Evolutionary conservation across 495 filamentous ascomycete species (phyloP).

Genomic region (Platismatia glauca): DNA sequence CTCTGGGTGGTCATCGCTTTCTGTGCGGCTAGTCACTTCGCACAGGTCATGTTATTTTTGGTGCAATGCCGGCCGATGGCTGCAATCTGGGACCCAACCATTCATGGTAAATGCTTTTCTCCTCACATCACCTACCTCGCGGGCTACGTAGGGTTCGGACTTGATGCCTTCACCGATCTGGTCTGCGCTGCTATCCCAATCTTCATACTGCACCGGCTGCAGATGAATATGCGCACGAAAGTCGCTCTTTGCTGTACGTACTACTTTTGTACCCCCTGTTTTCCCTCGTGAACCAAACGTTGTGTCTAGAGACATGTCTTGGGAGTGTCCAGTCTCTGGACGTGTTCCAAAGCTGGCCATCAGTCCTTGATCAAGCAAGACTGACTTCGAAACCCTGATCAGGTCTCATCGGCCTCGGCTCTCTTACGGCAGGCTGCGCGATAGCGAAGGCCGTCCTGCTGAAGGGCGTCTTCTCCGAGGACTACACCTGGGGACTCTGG

Average conservation of each 20-base stretch:
- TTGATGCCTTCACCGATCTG: conserved; percentile 24
- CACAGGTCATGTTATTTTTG: conserved; percentile 22
- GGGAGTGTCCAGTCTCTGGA: no score
- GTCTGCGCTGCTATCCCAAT: conserved; percentile 23
- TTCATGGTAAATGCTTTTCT: conserved; percentile 21
- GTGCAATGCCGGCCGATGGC: conserved; percentile 24
- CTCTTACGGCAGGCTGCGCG: conserved; percentile 24
- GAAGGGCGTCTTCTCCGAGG: conserved; percentile 17
- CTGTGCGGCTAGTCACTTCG: conserved; percentile 18
- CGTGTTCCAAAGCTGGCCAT: no score
- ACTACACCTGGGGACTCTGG: conserved; percentile 20
- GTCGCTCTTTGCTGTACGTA: conserved; percentile 19
- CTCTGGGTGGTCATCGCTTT: conserved; percentile 22
- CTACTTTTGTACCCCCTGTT: no score
- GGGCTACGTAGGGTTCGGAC: conserved; percentile 24
- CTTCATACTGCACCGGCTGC: conserved; percentile 20
- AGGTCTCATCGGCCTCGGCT: conserved; percentile 25
- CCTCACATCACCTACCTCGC: conserved; percentile 20
- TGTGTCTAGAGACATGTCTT: no score
- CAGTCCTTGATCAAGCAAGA: no score
- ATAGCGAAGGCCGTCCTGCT: conserved; percentile 23
- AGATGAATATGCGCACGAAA: conserved; percentile 23
- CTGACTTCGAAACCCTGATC: no score
- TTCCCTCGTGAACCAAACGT: no score
- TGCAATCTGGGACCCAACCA: conserved; percentile 20